Evolutionary conservation across 2,329 filamentous ascomycete genomes (phyloP).

Genomic region (Aureobasidium sp.): DNA sequence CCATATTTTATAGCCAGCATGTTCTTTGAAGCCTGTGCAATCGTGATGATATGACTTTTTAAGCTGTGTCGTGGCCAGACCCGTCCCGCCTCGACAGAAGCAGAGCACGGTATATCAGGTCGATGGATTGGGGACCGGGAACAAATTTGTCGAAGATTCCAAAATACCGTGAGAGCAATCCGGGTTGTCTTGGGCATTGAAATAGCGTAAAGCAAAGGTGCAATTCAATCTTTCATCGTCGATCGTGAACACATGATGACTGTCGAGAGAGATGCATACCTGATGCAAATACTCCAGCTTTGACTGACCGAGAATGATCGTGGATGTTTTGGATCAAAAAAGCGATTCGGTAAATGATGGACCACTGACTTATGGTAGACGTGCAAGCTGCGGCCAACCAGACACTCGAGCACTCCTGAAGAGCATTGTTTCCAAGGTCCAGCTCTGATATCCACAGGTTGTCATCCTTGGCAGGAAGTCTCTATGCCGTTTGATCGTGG

Average conservation of each 20-base stretch:
- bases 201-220: neutral
- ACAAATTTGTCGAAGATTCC: neutral
- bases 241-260: neutral
- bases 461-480: neutral
- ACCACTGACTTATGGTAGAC: neutral
- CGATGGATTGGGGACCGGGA: neutral
- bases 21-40: neutral
- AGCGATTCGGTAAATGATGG: neutral
- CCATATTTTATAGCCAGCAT: neutral
- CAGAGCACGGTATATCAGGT: neutral
- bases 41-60: neutral
- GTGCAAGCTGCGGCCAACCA: neutral
- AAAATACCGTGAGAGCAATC: neutral
- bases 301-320: neutral
- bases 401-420: too few species aligned
- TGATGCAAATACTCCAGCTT: neutral
- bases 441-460: too few species aligned
- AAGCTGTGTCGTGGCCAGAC: neutral
- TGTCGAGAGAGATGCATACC: neutral
- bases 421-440: too few species aligned
- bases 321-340: neutral
- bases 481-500: constrained; percentile 5
- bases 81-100: neutral
- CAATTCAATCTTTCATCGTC: neutral
- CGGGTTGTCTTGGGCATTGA: neutral